phyloP scores from a whole-genome alignment of 371 early-diverging fungal genomes.

The Rhizopus delemar region DNA sequence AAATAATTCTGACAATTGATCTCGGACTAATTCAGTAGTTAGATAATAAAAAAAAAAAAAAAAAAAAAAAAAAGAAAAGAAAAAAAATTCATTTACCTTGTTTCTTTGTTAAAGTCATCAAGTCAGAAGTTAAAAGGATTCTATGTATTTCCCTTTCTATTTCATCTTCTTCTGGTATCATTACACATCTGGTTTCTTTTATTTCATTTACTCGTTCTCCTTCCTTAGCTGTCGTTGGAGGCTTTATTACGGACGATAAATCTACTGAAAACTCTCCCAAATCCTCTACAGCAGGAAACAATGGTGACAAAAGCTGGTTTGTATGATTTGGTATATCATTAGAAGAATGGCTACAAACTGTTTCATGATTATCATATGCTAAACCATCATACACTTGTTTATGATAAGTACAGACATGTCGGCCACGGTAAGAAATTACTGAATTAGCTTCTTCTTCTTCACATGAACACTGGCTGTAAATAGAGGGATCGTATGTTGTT shows the following conservation, averaged over 20 bases:
- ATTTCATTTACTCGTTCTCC: slow-evolving; percentile 5
- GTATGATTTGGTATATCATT: not conserved
- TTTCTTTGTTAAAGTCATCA: slow-evolving; percentile 81
- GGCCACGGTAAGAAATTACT: not conserved
- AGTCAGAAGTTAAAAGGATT: slow-evolving; percentile 76
- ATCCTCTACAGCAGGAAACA: slow-evolving; percentile 8
- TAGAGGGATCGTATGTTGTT: slow-evolving; percentile 1
- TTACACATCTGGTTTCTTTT: slow-evolving; percentile 34
- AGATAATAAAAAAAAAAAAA: not conserved
- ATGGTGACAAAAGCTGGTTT: slow-evolving; percentile 10
- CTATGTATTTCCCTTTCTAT: slow-evolving; percentile 75
- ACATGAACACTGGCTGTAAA: not conserved
- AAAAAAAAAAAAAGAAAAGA: slow-evolving; percentile 5
- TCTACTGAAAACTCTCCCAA: slow-evolving; percentile 26
- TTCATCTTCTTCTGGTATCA: slow-evolving; percentile 83
- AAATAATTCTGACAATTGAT: slow-evolving; percentile 73
- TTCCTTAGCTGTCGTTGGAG: slow-evolving; percentile 1
- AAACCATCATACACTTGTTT: not conserved
- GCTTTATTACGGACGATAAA: slow-evolving; percentile 28
- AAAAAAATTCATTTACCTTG: slow-evolving; percentile 49
- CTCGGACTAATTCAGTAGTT: slow-evolving; percentile 61
- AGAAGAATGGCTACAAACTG: not conserved
- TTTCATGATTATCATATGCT: not conserved
- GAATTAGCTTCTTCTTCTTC: not conserved
- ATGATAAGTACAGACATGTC: not conserved